Conservation (phyloP, 176 grass and related monocot species). For the Oryza nivara region DNA sequence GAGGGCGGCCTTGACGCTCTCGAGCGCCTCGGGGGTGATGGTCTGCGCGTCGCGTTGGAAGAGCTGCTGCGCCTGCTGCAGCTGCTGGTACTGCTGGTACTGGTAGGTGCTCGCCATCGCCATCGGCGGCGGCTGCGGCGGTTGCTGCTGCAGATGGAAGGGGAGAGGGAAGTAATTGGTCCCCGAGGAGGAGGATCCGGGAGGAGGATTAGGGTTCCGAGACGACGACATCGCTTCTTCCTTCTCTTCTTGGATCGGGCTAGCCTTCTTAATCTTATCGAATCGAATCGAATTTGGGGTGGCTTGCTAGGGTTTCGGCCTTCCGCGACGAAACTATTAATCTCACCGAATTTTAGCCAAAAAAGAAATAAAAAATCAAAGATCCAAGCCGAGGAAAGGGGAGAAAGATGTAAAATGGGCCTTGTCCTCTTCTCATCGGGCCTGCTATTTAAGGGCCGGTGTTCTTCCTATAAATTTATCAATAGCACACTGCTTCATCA, state of each 20-base stretch:
- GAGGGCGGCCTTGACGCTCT: slow-evolving; percentile 93
- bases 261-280: neutral
- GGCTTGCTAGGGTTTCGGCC: too few relatives aligned
- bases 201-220: slow-evolving; percentile 38
- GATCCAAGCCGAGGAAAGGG: too few relatives aligned
- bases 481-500: too few relatives aligned
- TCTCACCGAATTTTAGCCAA: too few relatives aligned
- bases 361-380: too few relatives aligned
- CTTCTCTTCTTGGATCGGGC: neutral
- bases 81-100: slow-evolving; percentile 78
- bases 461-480: too few relatives aligned
- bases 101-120: slow-evolving; percentile 36
- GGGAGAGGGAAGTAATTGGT: slow-evolving; percentile 76
- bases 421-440: too few relatives aligned
- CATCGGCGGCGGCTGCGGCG: slow-evolving; percentile 21
- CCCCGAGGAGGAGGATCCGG: slow-evolving; percentile 22
- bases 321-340: too few relatives aligned
- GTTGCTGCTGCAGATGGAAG: slow-evolving; percentile 78
- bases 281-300: neutral
- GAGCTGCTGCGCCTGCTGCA: slow-evolving; percentile 83
- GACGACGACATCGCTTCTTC: neutral
- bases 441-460: too few relatives aligned
- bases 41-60: slow-evolving; percentile 95
- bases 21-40: slow-evolving; percentile 91
- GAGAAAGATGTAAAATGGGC: too few relatives aligned